A percentile compares a stretch with the other conserved stretches of the same genome.
phyloP scores from a whole-genome alignment of 805 yeast genomes.

The Kodamaea sagamina region DNA sequence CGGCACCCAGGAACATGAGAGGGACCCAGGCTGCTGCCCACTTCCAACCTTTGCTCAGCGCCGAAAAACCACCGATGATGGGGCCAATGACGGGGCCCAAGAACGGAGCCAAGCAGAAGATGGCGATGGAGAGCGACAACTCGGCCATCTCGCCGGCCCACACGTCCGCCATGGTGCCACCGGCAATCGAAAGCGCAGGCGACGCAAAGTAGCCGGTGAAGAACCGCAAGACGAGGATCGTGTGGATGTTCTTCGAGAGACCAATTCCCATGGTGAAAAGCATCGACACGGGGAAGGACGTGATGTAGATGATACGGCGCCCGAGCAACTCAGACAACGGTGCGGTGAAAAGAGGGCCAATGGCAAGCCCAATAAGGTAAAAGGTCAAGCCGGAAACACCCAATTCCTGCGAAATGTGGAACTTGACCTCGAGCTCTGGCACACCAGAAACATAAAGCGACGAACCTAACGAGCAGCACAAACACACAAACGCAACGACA shows the following conservation, averaged over 20 bases:
- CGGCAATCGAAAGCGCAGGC: conserved; percentile 81
- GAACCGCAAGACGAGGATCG: conserved; percentile 67
- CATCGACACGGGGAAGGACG: conserved; percentile 66
- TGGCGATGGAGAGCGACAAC: conserved; percentile 71
- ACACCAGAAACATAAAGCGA: conserved; percentile 70
- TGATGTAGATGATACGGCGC: conserved; percentile 59
- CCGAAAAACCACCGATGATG: conserved; percentile 71
- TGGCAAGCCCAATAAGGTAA: conserved; percentile 68
- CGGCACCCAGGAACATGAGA: conserved; percentile 63
- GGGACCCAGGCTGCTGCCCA: conserved; percentile 72
- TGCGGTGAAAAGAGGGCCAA: conserved; percentile 70
- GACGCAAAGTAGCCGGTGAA: conserved; percentile 76
- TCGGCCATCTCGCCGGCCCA: conserved; percentile 59
- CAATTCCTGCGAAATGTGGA: conserved; percentile 60
- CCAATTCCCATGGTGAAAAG: conserved; percentile 76
- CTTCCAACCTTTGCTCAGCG: conserved; percentile 64
- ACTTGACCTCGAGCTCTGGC: conserved; percentile 48
- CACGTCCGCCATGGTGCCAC: conserved; percentile 79
- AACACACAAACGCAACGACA: conserved; percentile 63
- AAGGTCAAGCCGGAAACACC: conserved; percentile 69
- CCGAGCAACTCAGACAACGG: conserved; percentile 74
- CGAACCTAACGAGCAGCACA: conserved; percentile 74
- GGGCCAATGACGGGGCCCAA: conserved; percentile 82
- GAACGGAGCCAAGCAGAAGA: conserved; percentile 78
- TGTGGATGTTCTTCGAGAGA: conserved; percentile 58